These are phyloP conservation scores for Cyclotella cryptica DNA, from an alignment of 108 stramenopile genomes.

Conservation along the genomic window DNA sequence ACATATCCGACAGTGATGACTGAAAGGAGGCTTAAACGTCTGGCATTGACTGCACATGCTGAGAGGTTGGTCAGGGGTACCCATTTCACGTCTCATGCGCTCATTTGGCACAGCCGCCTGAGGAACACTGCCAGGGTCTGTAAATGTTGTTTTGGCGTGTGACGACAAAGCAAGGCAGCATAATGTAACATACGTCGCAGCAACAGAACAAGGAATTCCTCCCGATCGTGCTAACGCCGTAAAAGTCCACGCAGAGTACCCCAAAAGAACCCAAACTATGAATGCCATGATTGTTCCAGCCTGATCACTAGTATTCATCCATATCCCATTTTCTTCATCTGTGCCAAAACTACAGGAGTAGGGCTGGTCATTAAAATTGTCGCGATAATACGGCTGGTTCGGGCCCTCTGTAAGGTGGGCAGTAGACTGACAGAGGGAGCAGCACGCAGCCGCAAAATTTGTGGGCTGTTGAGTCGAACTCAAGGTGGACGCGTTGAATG, in stretches of 20 bases:
- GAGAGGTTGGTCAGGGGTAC: slow-evolving; percentile 46
- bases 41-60: slow-evolving; percentile 88
- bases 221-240: slow-evolving; percentile 66
- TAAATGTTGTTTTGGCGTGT: slow-evolving; percentile 92
- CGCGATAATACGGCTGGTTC: slow-evolving; percentile 62
- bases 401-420: slow-evolving; percentile 52
- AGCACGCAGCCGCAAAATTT: not conserved
- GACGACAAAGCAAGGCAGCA: slow-evolving; percentile 75
- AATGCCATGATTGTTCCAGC: slow-evolving; percentile 80
- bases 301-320: slow-evolving; percentile 79
- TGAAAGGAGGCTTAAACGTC: slow-evolving; percentile 90
- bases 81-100: slow-evolving; percentile 49
- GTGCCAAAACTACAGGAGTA: slow-evolving; percentile 76
- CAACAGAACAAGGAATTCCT: slow-evolving; percentile 54
- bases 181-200: slow-evolving; percentile 60
- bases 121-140: slow-evolving; percentile 93
- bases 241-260: slow-evolving; percentile 73
- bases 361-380: slow-evolving; percentile 73
- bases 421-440: slow-evolving; percentile 30
- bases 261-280: slow-evolving; percentile 79
- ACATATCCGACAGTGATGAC: slow-evolving; percentile 97
- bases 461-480: slow-evolving; percentile 27
- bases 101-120: slow-evolving; percentile 71
- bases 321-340: slow-evolving; percentile 73
- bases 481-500: slow-evolving; percentile 24